These are phyloP conservation scores for Tolypocladium capitatum DNA, from an alignment of 2,329 filamentous ascomycete species.

Conservation along the genomic window DNA sequence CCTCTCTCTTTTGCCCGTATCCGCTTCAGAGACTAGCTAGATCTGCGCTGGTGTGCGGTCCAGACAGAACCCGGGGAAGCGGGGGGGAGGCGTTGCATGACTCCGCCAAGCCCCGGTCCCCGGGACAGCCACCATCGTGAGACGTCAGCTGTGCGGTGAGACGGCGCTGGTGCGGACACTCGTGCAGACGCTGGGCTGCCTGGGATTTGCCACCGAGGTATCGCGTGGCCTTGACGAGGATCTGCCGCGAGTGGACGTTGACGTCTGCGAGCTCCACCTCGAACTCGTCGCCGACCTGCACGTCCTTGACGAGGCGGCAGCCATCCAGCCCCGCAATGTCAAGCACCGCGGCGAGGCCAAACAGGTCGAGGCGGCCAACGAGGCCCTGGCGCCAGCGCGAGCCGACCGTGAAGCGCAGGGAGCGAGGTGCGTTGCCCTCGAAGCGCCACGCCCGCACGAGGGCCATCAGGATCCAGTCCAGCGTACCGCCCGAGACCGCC, in stretches of 20 bases:
- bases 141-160: background rate
- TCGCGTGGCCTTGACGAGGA: conserved; percentile 32
- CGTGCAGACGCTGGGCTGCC: background rate
- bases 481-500: conserved; percentile 27
- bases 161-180: background rate
- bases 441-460: conserved; percentile 47
- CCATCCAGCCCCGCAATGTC: conserved; percentile 23
- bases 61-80: background rate
- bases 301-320: conserved; percentile 25
- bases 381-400: conserved; percentile 21
- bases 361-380: conserved; percentile 35
- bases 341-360: conserved; percentile 30
- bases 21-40: too few relatives aligned
- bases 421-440: conserved; percentile 32
- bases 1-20: background rate
- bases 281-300: conserved; percentile 38
- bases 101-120: background rate
- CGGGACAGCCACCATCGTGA: background rate
- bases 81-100: background rate
- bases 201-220: conserved; percentile 8
- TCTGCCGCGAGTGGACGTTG: conserved; percentile 32
- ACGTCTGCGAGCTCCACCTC: conserved; percentile 42
- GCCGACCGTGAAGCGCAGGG: conserved; percentile 34
- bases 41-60: too few relatives aligned
- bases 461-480: conserved; percentile 46